Evolutionary conservation across 192 early-diverging fungal genomes (phyloP).

Genomic region (Backusella westeae): DNA sequence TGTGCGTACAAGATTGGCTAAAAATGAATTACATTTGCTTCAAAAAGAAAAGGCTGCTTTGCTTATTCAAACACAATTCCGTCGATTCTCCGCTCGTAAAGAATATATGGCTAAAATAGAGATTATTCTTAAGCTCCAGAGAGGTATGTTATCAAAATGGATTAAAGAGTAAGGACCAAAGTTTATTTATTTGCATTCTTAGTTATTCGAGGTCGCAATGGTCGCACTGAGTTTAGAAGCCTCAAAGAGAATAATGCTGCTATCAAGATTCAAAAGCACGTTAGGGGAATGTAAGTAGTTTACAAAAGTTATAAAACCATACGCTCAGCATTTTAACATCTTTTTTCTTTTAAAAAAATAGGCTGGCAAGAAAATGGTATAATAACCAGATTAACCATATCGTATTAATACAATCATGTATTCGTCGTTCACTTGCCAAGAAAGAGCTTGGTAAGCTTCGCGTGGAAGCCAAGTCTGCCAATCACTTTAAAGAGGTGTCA

Average conservation of each 20-base stretch:
- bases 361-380: conserved; percentile 58
- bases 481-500: conserved; percentile 91
- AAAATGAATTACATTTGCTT: conserved; percentile 46
- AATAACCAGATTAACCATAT: conserved; percentile 54
- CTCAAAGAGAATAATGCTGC: conserved; percentile 69
- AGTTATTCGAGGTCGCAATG: conserved; percentile 55
- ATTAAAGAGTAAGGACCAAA: background rate
- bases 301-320: background rate
- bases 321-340: background rate
- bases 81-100: conserved; percentile 60
- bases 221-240: conserved; percentile 56
- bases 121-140: conserved; percentile 66
- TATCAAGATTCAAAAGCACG: conserved; percentile 69
- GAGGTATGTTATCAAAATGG: conserved; percentile 18
- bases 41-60: conserved; percentile 70
- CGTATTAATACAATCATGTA: conserved; percentile 78
- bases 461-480: conserved; percentile 83
- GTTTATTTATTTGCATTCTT: background rate
- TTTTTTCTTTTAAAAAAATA: background rate
- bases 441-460: conserved; percentile 67
- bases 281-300: conserved; percentile 55
- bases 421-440: conserved; percentile 71
- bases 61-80: conserved; percentile 70
- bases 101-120: conserved; percentile 38
- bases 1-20: conserved; percentile 57